Percentiles rank a stretch among this genome's conserved stretches.
Conservation (phyloP, 495 filamentous ascomycete species). For the Neurospora sp. region DNA sequence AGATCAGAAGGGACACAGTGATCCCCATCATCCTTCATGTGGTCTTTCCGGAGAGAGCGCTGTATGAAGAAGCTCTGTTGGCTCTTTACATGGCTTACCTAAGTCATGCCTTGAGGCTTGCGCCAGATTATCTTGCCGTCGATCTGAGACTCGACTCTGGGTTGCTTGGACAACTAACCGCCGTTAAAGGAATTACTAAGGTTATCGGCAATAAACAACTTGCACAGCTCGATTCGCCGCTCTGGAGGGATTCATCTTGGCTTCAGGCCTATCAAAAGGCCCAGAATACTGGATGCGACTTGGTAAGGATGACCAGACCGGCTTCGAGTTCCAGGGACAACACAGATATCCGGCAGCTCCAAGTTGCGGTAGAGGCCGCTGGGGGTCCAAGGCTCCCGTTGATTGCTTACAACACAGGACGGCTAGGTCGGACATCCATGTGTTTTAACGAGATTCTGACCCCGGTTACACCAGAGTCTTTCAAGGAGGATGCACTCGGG, state of each 20-base stretch:
- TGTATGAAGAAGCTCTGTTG: conserved; percentile 17
- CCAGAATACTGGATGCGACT: conserved; percentile 47
- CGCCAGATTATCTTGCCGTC: conserved; percentile 56
- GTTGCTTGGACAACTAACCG: conserved; percentile 36
- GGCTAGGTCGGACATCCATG: conserved; percentile 50
- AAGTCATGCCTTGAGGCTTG: conserved; percentile 52
- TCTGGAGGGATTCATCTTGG: conserved; percentile 50
- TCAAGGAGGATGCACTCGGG: conserved; percentile 17
- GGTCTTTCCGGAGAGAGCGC: conserved; percentile 29
- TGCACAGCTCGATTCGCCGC: conserved; percentile 24
- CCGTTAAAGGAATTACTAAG: conserved; percentile 49
- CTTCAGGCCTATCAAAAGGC: conserved; percentile 45
- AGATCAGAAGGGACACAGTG: conserved; percentile 48
- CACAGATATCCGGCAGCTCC: conserved; percentile 43
- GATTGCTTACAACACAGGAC: conserved; percentile 59
- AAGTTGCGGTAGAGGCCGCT: conserved; percentile 29
- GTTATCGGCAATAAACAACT: conserved; percentile 51
- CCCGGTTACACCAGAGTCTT: conserved; percentile 48
- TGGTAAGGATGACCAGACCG: conserved; percentile 49
- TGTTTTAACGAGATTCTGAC: conserved; percentile 60
- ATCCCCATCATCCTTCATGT: conserved; percentile 58
- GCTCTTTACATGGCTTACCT: conserved; percentile 46
- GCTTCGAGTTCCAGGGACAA: conserved; percentile 48
- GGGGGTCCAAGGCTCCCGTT: conserved; percentile 39
- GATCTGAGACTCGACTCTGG: conserved; percentile 46